These are phyloP conservation scores for Globisporangium ultimum DNA, from an alignment of 352 stramenopile species.

Conservation along the genomic window DNA sequence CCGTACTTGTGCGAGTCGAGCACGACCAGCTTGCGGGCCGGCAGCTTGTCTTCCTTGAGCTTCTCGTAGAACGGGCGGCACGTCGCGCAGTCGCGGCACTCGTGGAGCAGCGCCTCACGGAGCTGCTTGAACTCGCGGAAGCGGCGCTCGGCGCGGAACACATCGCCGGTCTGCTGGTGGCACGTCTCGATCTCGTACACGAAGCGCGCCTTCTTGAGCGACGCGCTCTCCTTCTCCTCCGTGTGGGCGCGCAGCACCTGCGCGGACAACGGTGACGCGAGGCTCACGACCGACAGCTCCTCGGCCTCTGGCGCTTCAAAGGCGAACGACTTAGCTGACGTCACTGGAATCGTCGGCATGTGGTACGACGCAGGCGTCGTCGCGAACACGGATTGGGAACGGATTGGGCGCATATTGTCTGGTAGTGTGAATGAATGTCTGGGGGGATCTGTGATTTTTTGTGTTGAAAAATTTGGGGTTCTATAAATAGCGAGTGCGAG, in stretches of 20 bases:
- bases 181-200: conserved; percentile 79
- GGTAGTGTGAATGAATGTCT: background rate
- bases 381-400: conserved; percentile 5
- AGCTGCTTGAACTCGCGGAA: conserved; percentile 74
- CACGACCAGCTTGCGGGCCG: conserved; percentile 46
- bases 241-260: conserved; percentile 55
- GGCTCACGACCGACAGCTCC: background rate
- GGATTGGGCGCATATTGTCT: conserved; percentile 1
- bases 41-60: conserved; percentile 48
- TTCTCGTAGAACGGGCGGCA: conserved; percentile 49
- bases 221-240: conserved; percentile 42
- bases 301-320: background rate
- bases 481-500: background rate
- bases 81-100: conserved; percentile 44
- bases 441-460: background rate
- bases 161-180: conserved; percentile 50
- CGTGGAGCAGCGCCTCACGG: conserved; percentile 52
- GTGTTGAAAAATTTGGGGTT: too few species aligned
- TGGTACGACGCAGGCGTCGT: conserved; percentile 7
- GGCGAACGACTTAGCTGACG: background rate
- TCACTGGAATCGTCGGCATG: conserved; percentile 13
- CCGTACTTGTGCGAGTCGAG: conserved; percentile 61
- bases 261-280: conserved; percentile 31
- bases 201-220: conserved; percentile 63
- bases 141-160: conserved; percentile 46